phyloP scores from a whole-genome alignment of 768 basidiomycete genomes.

The Termitomyces heimii region DNA sequence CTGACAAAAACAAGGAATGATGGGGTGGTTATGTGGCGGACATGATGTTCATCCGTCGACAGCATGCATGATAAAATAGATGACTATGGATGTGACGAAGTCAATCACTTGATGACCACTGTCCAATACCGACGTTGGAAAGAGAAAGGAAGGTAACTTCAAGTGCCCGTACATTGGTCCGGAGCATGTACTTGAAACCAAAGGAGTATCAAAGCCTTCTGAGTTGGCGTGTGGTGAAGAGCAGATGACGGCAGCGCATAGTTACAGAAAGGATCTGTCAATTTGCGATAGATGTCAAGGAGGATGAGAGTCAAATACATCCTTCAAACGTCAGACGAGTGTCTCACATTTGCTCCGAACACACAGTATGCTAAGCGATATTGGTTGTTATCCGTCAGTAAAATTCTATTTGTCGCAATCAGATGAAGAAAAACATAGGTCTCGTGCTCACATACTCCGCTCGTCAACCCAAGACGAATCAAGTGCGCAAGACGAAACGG shows the following conservation, averaged over 20 bases:
- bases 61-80: background rate
- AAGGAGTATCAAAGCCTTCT: background rate
- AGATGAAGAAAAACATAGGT: constrained; percentile 1
- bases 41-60: no score
- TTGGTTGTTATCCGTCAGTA: background rate
- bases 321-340: no score
- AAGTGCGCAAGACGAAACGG: no score
- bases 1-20: no score
- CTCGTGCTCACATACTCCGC: no score
- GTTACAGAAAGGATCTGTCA: no score
- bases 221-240: background rate
- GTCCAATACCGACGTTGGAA: background rate
- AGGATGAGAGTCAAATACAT: background rate
- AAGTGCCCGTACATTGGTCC: background rate
- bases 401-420: background rate
- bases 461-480: no score
- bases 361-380: background rate
- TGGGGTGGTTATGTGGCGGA: no score
- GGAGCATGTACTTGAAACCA: background rate
- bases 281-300: background rate
- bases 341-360: no score
- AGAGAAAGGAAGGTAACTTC: background rate
- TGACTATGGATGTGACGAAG: no score
- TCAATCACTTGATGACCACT: no score
- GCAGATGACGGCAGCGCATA: no score